These are phyloP conservation scores for Petrea volubilis DNA, from an alignment of 257 asterid genomes.

Conservation along the genomic window DNA sequence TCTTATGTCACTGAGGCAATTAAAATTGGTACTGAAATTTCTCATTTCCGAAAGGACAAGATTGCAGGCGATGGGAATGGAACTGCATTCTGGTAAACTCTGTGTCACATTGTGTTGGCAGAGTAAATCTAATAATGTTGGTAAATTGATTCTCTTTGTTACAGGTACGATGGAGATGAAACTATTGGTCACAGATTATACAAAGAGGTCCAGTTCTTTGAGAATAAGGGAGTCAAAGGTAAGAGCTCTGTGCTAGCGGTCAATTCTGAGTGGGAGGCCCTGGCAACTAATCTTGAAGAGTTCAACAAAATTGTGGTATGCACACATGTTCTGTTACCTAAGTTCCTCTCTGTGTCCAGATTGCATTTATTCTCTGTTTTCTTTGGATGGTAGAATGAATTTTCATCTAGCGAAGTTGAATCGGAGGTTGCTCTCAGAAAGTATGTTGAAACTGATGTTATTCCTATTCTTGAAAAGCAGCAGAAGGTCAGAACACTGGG, in stretches of 20 bases:
- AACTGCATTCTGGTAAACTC: constrained; percentile 65
- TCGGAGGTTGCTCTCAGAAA: constrained; percentile 65
- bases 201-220: constrained; percentile 56
- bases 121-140: constrained; percentile 13
- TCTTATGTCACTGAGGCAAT: constrained; percentile 57
- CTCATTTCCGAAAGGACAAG: constrained; percentile 64
- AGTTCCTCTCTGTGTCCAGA: constrained; percentile 14
- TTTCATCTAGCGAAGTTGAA: constrained; percentile 53
- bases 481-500: constrained; percentile 56
- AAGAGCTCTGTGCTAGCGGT: constrained; percentile 35
- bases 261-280: constrained; percentile 73
- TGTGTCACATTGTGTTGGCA: neutral
- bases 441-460: constrained; percentile 48
- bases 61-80: constrained; percentile 68
- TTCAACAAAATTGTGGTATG: constrained; percentile 70
- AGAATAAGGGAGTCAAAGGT: constrained; percentile 30
- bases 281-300: constrained; percentile 82
- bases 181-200: constrained; percentile 76
- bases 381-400: constrained; percentile 52
- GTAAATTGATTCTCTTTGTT: constrained; percentile 25
- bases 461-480: constrained; percentile 73
- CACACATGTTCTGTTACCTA: constrained; percentile 16
- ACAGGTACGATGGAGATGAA: constrained; percentile 81
- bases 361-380: constrained; percentile 25
- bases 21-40: constrained; percentile 48